These are phyloP conservation scores for Acidiella bohemica DNA, from an alignment of 495 filamentous ascomycete species.

Conservation along the genomic window DNA sequence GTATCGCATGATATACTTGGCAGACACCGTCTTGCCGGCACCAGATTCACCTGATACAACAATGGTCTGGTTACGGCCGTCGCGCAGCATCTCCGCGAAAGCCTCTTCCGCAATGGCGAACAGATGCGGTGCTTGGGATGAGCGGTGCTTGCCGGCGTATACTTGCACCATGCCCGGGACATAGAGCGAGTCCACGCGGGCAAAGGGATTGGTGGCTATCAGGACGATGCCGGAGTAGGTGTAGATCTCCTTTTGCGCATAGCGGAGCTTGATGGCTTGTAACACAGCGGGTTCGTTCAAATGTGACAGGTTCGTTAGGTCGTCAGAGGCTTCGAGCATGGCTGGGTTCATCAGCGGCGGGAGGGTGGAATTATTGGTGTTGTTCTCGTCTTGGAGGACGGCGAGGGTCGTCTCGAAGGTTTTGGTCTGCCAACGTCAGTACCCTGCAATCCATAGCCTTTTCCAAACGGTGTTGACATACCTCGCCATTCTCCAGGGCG, in stretches of 20 bases:
- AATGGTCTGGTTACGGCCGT: slow-evolving; percentile 91
- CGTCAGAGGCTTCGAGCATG: slow-evolving; percentile 97
- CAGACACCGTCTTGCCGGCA: slow-evolving; percentile 97
- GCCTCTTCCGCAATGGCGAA: slow-evolving; percentile 99
- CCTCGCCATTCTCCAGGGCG: slow-evolving; percentile 83
- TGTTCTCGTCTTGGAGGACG: slow-evolving; percentile 63
- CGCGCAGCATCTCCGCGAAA: slow-evolving; percentile 98
- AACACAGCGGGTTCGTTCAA: slow-evolving; percentile 96
- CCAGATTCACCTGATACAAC: slow-evolving; percentile 98
- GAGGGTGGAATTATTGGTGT: slow-evolving; percentile 45
- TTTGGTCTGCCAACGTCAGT: slow-evolving; percentile 45
- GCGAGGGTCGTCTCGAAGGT: slow-evolving; percentile 67
- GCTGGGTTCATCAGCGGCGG: slow-evolving; percentile 96
- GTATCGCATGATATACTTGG: slow-evolving; percentile 99
- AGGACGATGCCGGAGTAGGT: slow-evolving; percentile 98
- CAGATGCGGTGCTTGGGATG: slow-evolving; percentile 91
- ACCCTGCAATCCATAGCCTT: slow-evolving; percentile 9
- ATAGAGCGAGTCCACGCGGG: slow-evolving; percentile 93
- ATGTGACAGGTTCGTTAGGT: slow-evolving; percentile 94
- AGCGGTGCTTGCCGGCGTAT: slow-evolving; percentile 92
- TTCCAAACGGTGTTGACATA: slow-evolving; percentile 27
- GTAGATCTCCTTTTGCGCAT: slow-evolving; percentile 98
- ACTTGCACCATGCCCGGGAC: slow-evolving; percentile 99
- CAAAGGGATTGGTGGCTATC: slow-evolving; percentile 97
- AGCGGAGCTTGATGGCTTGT: slow-evolving; percentile 94